Conservation (phyloP, 1,139 yeast species). For the Geotrichum macrosporum region DNA sequence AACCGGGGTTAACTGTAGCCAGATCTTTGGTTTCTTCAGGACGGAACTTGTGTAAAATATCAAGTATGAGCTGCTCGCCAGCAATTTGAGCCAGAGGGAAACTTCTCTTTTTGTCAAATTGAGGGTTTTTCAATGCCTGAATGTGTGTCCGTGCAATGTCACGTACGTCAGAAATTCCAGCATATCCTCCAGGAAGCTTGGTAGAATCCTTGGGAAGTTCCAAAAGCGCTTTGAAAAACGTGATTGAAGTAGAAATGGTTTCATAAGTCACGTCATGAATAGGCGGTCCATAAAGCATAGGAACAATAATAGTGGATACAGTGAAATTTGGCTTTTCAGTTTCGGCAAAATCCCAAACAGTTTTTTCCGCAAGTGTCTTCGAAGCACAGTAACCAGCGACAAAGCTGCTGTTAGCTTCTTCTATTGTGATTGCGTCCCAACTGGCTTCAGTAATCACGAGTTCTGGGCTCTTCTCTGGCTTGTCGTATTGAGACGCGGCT, state of each 20-base stretch:
- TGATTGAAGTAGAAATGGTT: constrained; percentile 34
- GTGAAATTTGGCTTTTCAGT: constrained; percentile 39
- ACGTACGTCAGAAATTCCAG: constrained; percentile 7
- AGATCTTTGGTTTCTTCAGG: no score
- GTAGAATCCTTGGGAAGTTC: neutral
- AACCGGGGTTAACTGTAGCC: no score
- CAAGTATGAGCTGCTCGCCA: constrained; percentile 34
- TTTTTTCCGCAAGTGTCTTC: constrained; percentile 40
- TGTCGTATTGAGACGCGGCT: constrained; percentile 23
- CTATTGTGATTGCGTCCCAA: constrained; percentile 45
- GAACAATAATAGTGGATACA: constrained; percentile 44
- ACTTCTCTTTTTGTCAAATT: constrained; percentile 39
- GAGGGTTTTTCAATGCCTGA: constrained; percentile 23
- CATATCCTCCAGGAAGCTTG: neutral
- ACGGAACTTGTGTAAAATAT: constrained; percentile 33
- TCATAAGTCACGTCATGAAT: constrained; percentile 29
- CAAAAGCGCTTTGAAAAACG: neutral
- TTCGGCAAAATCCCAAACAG: constrained; percentile 45
- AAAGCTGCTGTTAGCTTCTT: constrained; percentile 29
- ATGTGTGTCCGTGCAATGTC: constrained; percentile 9
- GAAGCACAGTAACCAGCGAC: constrained; percentile 36
- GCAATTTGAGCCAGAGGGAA: constrained; percentile 38
- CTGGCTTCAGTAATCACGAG: constrained; percentile 36
- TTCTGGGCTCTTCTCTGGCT: no score
- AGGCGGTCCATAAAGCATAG: constrained; percentile 47